These are phyloP conservation scores for Camelina sativa DNA, from an alignment of 345 rosid species.

Conservation along the genomic window DNA sequence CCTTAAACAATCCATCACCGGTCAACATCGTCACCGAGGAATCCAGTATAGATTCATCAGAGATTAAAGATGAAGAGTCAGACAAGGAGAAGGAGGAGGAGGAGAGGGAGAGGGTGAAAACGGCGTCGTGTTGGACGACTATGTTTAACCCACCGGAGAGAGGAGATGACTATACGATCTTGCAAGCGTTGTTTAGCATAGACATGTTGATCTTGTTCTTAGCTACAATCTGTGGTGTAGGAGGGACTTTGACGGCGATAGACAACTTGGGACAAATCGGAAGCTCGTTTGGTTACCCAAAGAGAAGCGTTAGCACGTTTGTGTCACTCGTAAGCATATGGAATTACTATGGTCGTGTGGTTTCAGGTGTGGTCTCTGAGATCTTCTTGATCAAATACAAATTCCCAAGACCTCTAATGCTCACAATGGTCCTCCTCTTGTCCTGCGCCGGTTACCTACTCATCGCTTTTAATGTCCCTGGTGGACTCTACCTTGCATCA, in stretches of 20 bases:
- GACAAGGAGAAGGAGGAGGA: not conserved
- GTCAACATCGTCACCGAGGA: slow-evolving; percentile 43
- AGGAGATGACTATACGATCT: slow-evolving; percentile 59
- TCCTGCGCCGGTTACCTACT: slow-evolving; percentile 53
- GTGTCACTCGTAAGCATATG: slow-evolving; percentile 62
- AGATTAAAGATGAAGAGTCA: slow-evolving; percentile 1
- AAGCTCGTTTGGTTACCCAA: slow-evolving; percentile 50
- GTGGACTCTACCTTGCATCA: slow-evolving; percentile 57
- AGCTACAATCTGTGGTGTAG: slow-evolving; percentile 54
- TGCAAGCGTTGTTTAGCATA: slow-evolving; percentile 61
- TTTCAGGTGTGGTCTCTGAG: slow-evolving; percentile 55
- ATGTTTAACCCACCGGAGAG: slow-evolving; percentile 45
- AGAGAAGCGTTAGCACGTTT: slow-evolving; percentile 49
- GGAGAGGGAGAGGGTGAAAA: slow-evolving; percentile 23
- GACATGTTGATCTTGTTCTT: slow-evolving; percentile 60
- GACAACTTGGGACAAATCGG: slow-evolving; percentile 60
- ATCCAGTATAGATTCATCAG: slow-evolving; percentile 7
- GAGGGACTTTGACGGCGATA: slow-evolving; percentile 55
- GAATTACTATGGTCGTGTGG: slow-evolving; percentile 61
- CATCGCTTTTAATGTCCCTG: slow-evolving; percentile 54
- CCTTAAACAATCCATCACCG: slow-evolving; percentile 39
- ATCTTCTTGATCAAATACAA: slow-evolving; percentile 50
- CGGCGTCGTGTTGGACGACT: slow-evolving; percentile 33
- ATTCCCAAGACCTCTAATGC: slow-evolving; percentile 53
- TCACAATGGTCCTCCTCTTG: slow-evolving; percentile 49